Percentiles rank a stretch among this genome's conserved stretches.
These are phyloP conservation scores for Tulasnella sp. DNA, from an alignment of 768 basidiomycete genomes.

Conservation along the genomic window DNA sequence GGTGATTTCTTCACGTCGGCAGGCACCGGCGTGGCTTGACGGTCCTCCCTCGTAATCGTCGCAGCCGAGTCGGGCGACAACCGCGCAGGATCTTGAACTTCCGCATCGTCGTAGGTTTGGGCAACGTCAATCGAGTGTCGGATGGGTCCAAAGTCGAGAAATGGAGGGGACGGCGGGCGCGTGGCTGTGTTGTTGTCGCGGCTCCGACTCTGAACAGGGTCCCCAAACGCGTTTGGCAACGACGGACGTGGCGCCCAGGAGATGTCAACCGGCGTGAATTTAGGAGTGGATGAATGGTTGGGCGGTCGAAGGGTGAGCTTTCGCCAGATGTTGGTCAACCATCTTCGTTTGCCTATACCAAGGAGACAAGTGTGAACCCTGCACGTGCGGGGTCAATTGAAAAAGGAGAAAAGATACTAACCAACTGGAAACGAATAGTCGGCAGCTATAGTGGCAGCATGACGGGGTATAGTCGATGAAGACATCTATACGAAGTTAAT, in stretches of 20 bases:
- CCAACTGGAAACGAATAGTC: neutral
- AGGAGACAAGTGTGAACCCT: neutral
- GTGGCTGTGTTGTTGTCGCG: neutral
- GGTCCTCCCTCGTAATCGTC: neutral
- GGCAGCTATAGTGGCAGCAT: neutral
- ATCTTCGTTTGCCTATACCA: neutral
- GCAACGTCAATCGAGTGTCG: neutral
- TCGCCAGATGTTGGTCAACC: neutral
- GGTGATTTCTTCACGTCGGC: neutral
- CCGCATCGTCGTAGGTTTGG: neutral
- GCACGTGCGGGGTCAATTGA: neutral
- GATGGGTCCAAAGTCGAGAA: neutral
- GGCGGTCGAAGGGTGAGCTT: neutral
- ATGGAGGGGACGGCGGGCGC: neutral
- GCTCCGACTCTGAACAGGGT: conserved; percentile 7
- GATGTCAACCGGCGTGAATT: neutral
- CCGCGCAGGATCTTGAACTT: neutral
- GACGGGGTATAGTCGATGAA: neutral
- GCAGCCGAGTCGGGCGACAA: neutral
- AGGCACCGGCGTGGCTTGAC: neutral
- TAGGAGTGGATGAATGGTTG: neutral
- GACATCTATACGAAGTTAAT: conserved; percentile 3
- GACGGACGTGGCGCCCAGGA: neutral
- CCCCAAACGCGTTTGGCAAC: neutral
- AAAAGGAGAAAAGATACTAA: neutral